Base-by-base conservation (phyloP, 2,329 filamentous ascomycete genomes). In the Samsoniella hepiali region DNA sequence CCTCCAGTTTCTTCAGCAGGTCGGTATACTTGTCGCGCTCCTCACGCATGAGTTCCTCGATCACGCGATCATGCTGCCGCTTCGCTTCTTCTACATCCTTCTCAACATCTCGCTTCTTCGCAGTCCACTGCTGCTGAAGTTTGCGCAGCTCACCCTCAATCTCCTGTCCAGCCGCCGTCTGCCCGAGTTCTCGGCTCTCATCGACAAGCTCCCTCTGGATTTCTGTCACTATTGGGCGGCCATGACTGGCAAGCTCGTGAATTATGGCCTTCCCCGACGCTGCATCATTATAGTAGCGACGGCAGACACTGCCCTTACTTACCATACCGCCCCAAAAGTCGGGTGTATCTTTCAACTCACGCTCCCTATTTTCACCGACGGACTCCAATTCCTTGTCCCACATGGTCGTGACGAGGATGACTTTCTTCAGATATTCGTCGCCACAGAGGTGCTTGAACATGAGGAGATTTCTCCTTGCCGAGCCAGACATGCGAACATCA, bases 361-460 rank as follows among this genome's bases (percentile, higher is more conserved):
- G 42, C 42, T 45, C 42, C 42, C 42, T 45, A 45, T 22, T 17
- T 15, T 59, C 40, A 7, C 65, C 66, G 3, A 59, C 65, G 1
- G 40, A 17, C 4, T 32, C 36, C 0, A 45, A 34, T 8, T 64
- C 62, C 36, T 49, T 58, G 22, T 70, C 70, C 77, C 76, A 79
- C 64, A 73, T 70, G 2, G 73, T 76, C 0, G 76, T 78, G 1
- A 69, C 71, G 9, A 79, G 67, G 2, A 74, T 64, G 5, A 79
- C 74, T 42, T 74, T 71, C 38, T 69, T 65, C 1, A 78, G 66
- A 5, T 66, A 68, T 10, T 74, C 64, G 5, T 73, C 66, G 0
- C 78, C 78, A 55, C 73, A 75, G 0, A 79, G 69, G 32, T 75
- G 71, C 47, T 71, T 69, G 64, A 79, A 78, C 68, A 79, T 75